Conservation (phyloP, 768 basidiomycete genomes). For the Chalciporus pseudorubinellus region DNA sequence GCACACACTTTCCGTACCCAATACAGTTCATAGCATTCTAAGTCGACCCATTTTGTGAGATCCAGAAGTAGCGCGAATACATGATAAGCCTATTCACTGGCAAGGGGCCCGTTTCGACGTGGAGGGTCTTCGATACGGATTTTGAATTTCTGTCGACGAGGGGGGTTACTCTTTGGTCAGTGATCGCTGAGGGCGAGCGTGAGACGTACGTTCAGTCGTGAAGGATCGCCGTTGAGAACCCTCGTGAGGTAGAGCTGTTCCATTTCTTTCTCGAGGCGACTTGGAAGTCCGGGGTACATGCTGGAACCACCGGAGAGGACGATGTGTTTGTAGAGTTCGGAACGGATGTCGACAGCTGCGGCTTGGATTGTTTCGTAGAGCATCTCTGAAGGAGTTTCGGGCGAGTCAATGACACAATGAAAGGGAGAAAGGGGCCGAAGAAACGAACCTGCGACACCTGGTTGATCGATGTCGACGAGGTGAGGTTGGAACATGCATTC, state of each 20-base stretch:
- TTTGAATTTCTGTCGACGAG: conserved; percentile 85
- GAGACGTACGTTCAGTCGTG: conserved; percentile 76
- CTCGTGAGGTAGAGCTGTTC: conserved; percentile 95
- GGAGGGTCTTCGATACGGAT: conserved; percentile 98
- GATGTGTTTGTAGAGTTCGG: conserved; percentile 96
- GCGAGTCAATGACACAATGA: not conserved
- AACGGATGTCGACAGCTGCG: conserved; percentile 85
- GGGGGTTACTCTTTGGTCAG: not conserved
- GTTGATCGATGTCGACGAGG: conserved; percentile 94
- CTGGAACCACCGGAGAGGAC: conserved; percentile 97
- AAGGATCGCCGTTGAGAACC: conserved; percentile 81
- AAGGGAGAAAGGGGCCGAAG: not conserved
- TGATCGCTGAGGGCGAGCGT: not conserved
- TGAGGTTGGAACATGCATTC: conserved; percentile 99
- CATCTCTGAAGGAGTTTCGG: conserved; percentile 59
- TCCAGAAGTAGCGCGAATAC: too few relatives aligned
- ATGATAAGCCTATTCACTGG: too few relatives aligned
- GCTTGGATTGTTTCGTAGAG: conserved; percentile 93
- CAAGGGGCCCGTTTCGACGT: too few relatives aligned
- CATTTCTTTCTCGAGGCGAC: conserved; percentile 98
- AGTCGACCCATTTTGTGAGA: too few relatives aligned
- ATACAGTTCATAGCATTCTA: too few relatives aligned
- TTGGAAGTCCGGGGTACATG: conserved; percentile 98
- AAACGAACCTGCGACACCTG: conserved; percentile 82
- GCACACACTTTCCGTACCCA: too few relatives aligned